A percentile compares a stretch with the other conserved stretches of the same genome.
Conservation (phyloP, 768 basidiomycete genomes). For the Mycena amicta region DNA sequence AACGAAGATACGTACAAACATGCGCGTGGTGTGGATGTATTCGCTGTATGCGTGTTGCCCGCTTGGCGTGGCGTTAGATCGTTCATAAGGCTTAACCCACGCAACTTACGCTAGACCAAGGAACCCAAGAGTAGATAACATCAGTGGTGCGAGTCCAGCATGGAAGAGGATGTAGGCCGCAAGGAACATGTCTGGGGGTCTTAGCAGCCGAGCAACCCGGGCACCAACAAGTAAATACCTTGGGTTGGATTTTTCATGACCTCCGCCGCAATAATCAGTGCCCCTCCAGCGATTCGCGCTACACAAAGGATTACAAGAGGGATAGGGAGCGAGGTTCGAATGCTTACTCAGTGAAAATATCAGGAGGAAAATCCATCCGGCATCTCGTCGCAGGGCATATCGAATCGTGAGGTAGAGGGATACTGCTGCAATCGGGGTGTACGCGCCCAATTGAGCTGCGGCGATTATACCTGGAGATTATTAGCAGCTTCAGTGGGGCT, state of each 20-base stretch:
- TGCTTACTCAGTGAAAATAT: conserved; percentile 59
- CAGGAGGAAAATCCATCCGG: conserved; percentile 70
- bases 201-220: conserved; percentile 33
- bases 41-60: conserved; percentile 58
- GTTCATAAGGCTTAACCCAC: too few relatives aligned
- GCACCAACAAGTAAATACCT: conserved; percentile 42
- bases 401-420: conserved; percentile 48
- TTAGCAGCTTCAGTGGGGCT: neutral
- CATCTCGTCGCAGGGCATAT: conserved; percentile 60
- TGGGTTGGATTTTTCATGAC: conserved; percentile 26
- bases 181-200: conserved; percentile 47
- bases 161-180: conserved; percentile 56
- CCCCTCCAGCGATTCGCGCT: conserved; percentile 64
- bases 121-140: conserved; percentile 49
- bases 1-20: conserved; percentile 17
- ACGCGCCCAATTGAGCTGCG: conserved; percentile 60
- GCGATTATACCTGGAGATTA: conserved; percentile 43
- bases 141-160: conserved; percentile 41
- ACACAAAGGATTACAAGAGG: conserved; percentile 4
- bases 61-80: too few relatives aligned
- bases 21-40: conserved; percentile 26
- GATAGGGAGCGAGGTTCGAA: neutral
- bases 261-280: conserved; percentile 59
- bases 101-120: conserved; percentile 51
- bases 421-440: conserved; percentile 54